phyloP scores from a whole-genome alignment of 805 yeast species.

The Candida insectorum region DNA sequence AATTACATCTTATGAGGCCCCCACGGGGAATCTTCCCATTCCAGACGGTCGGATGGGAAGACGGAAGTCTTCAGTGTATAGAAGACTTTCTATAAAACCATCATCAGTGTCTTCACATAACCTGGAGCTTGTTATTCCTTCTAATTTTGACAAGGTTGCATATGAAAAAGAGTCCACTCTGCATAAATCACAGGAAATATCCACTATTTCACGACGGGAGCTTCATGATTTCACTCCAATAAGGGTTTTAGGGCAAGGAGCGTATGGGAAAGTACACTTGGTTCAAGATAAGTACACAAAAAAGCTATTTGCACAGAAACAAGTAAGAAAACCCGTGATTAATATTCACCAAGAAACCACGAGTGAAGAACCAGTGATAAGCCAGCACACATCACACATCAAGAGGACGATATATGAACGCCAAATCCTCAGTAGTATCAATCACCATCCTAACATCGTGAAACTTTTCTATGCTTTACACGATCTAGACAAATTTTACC shows the following conservation, averaged over 20 bases:
- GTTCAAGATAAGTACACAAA: constrained; percentile 37
- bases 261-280: constrained; percentile 42
- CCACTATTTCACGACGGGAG: too few species aligned
- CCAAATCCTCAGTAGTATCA: constrained; percentile 36
- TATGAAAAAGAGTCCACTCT: constrained; percentile 2
- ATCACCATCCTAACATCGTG: constrained; percentile 42
- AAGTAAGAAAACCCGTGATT: constrained; percentile 35
- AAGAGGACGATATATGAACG: constrained; percentile 40
- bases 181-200: too few species aligned
- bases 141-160: constrained; percentile 6
- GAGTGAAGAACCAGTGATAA: background rate
- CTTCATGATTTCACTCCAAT: constrained; percentile 38
- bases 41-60: constrained; percentile 5
- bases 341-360: constrained; percentile 24
- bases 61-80: constrained; percentile 12
- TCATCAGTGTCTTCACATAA: constrained; percentile 10
- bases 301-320: constrained; percentile 42
- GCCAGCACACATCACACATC: constrained; percentile 24
- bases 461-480: constrained; percentile 43
- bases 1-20: too few species aligned
- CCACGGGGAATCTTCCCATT: background rate
- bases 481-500: constrained; percentile 40
- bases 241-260: constrained; percentile 42
- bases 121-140: constrained; percentile 12
- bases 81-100: constrained; percentile 12